Conservation (phyloP, 2,329 filamentous ascomycete genomes). For the Hypomyces rosellus region DNA sequence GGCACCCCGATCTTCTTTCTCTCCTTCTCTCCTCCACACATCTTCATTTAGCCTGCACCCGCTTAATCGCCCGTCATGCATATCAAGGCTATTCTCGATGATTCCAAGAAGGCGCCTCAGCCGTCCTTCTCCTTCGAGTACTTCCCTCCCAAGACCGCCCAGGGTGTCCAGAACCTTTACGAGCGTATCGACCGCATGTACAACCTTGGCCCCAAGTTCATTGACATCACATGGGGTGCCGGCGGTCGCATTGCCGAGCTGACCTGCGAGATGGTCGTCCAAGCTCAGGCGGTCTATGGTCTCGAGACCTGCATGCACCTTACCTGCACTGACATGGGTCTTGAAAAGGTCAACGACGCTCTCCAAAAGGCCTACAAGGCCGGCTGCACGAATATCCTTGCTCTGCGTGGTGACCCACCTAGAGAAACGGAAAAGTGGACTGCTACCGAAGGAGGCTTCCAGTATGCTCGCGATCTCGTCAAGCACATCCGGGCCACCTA, state of each 20-base stretch:
- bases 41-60: too few species aligned
- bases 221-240: constrained; percentile 98
- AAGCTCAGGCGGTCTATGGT: constrained; percentile 90
- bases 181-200: constrained; percentile 99
- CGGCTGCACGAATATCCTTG: constrained; percentile 95
- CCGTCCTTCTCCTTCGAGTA: constrained; percentile 99
- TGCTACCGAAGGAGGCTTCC: constrained; percentile 78
- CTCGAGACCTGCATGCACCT: constrained; percentile 99
- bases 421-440: constrained; percentile 92
- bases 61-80: constrained; percentile 61
- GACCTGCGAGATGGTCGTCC: constrained; percentile 95
- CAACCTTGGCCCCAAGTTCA: constrained; percentile 85
- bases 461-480: constrained; percentile 87
- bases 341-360: constrained; percentile 83
- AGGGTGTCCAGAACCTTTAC: constrained; percentile 98
- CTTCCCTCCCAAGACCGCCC: constrained; percentile 95
- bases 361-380: constrained; percentile 84
- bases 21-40: too few species aligned
- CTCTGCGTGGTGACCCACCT: constrained; percentile 86
- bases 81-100: constrained; percentile 83
- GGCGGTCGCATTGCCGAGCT: constrained; percentile 85
- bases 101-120: constrained; percentile 69
- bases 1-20: too few species aligned
- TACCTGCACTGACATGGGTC: constrained; percentile 97
- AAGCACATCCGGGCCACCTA: constrained; percentile 74